Percentiles rank a stretch among this genome's conserved stretches.
These are phyloP conservation scores for Euphorbia pulcherrima DNA, from an alignment of 345 rosid genomes.

Conservation along the genomic window DNA sequence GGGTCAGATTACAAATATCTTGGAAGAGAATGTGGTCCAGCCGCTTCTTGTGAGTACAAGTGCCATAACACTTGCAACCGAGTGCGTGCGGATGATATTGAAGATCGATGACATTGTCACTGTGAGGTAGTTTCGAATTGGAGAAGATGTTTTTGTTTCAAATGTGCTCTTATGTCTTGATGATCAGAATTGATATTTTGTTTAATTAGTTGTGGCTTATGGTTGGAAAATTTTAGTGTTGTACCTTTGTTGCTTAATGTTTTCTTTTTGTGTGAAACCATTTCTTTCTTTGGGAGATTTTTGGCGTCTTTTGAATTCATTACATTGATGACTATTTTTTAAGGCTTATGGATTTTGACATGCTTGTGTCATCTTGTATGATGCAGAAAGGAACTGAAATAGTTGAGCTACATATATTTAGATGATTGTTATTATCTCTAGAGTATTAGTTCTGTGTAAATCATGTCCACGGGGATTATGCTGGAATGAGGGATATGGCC, in stretches of 20 bases:
- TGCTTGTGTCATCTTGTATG: not conserved
- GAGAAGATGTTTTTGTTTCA: not conserved
- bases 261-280: slow-evolving; percentile 1
- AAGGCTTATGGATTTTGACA: not conserved
- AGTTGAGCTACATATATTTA: not conserved
- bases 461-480: not conserved
- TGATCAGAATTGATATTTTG: not conserved
- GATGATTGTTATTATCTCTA: not conserved
- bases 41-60: slow-evolving; percentile 97
- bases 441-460: not conserved
- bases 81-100: slow-evolving; percentile 96
- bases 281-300: slow-evolving; percentile 4
- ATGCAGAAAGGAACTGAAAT: not conserved
- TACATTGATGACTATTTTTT: not conserved
- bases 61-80: slow-evolving; percentile 79
- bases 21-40: slow-evolving; percentile 99
- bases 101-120: slow-evolving; percentile 96
- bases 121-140: slow-evolving; percentile 60
- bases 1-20: slow-evolving; percentile 94
- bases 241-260: not conserved
- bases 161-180: not conserved
- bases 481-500: not conserved
- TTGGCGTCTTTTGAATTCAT: not conserved
- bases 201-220: not conserved
- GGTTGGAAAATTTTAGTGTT: not conserved